Evolutionary conservation across 208 protist species (phyloP).

Genomic region (Trypanosoma congolense): DNA sequence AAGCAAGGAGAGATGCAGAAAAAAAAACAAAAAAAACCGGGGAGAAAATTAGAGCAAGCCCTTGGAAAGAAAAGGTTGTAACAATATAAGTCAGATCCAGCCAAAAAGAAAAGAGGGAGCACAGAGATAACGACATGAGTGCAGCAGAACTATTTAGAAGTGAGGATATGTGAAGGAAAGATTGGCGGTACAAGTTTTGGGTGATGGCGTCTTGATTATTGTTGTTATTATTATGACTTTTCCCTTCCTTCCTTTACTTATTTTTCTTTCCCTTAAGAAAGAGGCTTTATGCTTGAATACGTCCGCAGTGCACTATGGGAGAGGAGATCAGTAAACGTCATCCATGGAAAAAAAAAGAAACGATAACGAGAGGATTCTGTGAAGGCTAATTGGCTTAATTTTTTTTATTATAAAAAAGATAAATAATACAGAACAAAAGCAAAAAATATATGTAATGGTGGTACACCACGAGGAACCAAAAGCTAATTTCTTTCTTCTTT

Average conservation of each 20-base stretch:
- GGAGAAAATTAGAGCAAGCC: constrained; percentile 1
- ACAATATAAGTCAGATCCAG: background rate
- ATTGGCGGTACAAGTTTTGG: too few relatives aligned
- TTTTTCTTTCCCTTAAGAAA: constrained; percentile 10
- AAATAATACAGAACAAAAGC: constrained; percentile 10
- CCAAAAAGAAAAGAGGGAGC: constrained; percentile 5
- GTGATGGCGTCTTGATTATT: too few relatives aligned
- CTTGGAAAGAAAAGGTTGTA: constrained; percentile 13
- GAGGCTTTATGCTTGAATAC: constrained; percentile 1
- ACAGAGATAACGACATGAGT: constrained; percentile 4
- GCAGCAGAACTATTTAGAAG: background rate
- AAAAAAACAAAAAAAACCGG: constrained; percentile 1
- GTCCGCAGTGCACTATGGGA: too few relatives aligned
- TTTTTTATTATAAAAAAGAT: too few relatives aligned
- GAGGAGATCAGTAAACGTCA: background rate
- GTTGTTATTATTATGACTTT: background rate
- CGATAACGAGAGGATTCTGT: too few relatives aligned
- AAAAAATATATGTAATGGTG: constrained; percentile 1
- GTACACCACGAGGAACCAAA: background rate
- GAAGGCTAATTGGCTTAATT: too few relatives aligned
- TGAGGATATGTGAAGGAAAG: background rate
- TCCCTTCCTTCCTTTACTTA: background rate
- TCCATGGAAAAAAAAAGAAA: background rate
- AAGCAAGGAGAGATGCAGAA: background rate
- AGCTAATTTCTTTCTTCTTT: constrained; percentile 7